Evolutionary conservation across 768 basidiomycete species (phyloP).

Genomic region (Agaricus sinodeliciosus): DNA sequence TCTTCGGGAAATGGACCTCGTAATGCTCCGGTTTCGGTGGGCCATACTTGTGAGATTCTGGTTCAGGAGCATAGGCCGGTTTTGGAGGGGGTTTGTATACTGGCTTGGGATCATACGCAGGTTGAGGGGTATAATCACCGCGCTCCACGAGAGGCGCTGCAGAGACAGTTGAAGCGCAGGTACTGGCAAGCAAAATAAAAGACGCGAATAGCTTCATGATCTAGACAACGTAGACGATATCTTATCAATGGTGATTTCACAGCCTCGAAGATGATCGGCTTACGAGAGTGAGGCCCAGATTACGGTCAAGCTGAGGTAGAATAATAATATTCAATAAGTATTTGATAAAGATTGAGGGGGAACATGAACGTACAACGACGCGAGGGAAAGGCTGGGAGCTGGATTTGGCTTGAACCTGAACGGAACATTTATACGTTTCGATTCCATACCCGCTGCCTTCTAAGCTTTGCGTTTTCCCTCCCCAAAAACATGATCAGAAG

Average conservation of each 20-base stretch:
- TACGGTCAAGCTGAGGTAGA: neutral
- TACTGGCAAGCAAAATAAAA: neutral
- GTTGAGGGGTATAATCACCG: neutral
- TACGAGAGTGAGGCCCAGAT: neutral
- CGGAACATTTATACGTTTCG: too few relatives aligned
- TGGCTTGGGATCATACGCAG: neutral
- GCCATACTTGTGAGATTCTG: too few relatives aligned
- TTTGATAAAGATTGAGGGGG: neutral
- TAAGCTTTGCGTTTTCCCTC: too few relatives aligned
- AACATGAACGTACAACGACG: too few relatives aligned
- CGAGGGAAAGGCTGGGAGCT: too few relatives aligned
- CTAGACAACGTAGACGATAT: neutral
- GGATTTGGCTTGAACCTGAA: too few relatives aligned
- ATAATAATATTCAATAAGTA: neutral
- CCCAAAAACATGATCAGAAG: too few relatives aligned
- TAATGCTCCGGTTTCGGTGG: too few relatives aligned
- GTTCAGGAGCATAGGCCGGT: neutral
- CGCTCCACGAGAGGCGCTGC: neutral
- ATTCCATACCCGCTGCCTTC: too few relatives aligned
- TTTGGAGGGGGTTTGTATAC: neutral
- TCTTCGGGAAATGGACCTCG: too few relatives aligned
- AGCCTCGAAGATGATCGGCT: neutral
- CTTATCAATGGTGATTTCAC: neutral
- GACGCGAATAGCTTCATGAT: slow-evolving; percentile 6
- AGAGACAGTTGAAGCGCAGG: slow-evolving; percentile 1